Evolutionary conservation across 805 yeast species (phyloP).

Genomic region (Candida quercuum): DNA sequence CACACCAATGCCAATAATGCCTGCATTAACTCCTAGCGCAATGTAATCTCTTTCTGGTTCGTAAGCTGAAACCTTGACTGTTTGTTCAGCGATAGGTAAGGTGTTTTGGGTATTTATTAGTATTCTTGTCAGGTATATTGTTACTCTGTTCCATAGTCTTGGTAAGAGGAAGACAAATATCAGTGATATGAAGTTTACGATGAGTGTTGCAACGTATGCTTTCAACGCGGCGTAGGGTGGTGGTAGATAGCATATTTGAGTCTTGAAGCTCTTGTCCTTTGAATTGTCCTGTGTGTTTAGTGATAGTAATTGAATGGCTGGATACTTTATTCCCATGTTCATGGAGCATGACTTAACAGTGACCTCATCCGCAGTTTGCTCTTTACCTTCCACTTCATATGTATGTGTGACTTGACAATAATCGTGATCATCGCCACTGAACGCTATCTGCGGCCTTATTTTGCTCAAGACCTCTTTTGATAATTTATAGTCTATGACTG

Average conservation of each 20-base stretch:
- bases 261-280: slow-evolving; percentile 27
- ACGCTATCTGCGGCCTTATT: slow-evolving; percentile 62
- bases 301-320: slow-evolving; percentile 83
- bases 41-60: slow-evolving; percentile 7
- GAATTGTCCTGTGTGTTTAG: slow-evolving; percentile 33
- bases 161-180: slow-evolving; percentile 25
- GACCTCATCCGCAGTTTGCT: slow-evolving; percentile 53
- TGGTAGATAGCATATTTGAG: slow-evolving; percentile 54
- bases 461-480: slow-evolving; percentile 52
- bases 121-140: slow-evolving; percentile 3
- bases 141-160: slow-evolving; percentile 17
- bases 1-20: slow-evolving; percentile 9
- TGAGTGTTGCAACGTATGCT: slow-evolving; percentile 26
- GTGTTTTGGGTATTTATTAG: slow-evolving; percentile 1
- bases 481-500: slow-evolving; percentile 64
- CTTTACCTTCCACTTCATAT: slow-evolving; percentile 20
- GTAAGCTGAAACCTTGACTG: slow-evolving; percentile 1
- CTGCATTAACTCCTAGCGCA: slow-evolving; percentile 10
- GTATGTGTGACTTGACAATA: slow-evolving; percentile 74
- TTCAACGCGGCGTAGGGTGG: slow-evolving; percentile 42
- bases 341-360: slow-evolving; percentile 87
- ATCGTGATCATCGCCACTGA: slow-evolving; percentile 97
- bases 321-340: slow-evolving; percentile 85
- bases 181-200: slow-evolving; percentile 17
- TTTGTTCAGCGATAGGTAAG: slow-evolving; percentile 18